These are phyloP conservation scores for Ceratocystis ficicola DNA, from an alignment of 2,329 filamentous ascomycete species.

Conservation along the genomic window DNA sequence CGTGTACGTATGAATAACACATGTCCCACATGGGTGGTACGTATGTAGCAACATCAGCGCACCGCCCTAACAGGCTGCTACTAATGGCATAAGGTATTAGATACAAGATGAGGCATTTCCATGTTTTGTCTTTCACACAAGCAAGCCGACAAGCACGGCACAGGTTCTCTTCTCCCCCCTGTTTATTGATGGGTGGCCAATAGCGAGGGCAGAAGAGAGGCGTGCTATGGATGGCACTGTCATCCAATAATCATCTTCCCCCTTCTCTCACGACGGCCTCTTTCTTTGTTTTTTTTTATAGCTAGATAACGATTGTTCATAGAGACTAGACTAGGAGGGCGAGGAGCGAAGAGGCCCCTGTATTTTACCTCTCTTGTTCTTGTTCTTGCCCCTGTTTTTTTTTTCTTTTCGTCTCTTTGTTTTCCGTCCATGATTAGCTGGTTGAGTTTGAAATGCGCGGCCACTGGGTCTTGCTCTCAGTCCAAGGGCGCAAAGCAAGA, in stretches of 20 bases:
- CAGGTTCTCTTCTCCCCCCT: neutral
- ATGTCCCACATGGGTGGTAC: neutral
- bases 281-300: neutral
- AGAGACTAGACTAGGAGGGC: neutral
- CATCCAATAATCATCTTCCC: too few relatives aligned
- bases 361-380: neutral
- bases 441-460: neutral
- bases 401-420: neutral
- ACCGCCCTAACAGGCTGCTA: neutral
- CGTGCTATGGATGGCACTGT: too few relatives aligned
- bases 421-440: neutral
- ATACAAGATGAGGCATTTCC: neutral
- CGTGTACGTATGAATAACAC: neutral
- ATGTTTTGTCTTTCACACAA: neutral
- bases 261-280: neutral
- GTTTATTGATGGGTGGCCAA: too few relatives aligned
- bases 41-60: neutral
- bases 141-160: neutral
- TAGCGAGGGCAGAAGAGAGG: too few relatives aligned
- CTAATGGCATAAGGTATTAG: neutral
- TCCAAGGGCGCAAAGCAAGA: too few relatives aligned
- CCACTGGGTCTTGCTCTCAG: too few relatives aligned
- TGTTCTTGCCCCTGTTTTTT: neutral
- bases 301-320: too few relatives aligned
- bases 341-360: neutral